Base-by-base conservation (phyloP, 345 rosid species). In the Theobroma cacao region DNA sequence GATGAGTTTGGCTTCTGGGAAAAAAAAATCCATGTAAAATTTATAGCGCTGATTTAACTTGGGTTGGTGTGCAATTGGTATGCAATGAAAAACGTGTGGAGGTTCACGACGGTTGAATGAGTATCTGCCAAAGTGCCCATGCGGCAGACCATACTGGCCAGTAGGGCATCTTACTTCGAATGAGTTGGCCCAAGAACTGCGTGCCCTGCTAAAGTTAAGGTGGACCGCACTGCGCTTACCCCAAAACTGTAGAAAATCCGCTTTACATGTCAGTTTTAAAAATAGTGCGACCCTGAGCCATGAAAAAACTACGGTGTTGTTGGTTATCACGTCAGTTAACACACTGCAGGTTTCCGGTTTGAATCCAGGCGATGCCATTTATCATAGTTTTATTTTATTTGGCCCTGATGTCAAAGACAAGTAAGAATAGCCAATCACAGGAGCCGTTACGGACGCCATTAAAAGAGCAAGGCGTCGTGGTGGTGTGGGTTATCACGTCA, bases 401-500 rank as follows among this genome's bases (percentile, higher is more conserved):
- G n/a, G n/a, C n/a, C n/a, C n/a, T n/a, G n/a, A n/a, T n/a, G n/a
- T n/a, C n/a, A n/a, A n/a, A n/a, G n/a, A n/a, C n/a, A n/a, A n/a
- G n/a, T n/a, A n/a, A n/a, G n/a, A n/a, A n/a, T n/a, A n/a, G n/a
- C n/a, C n/a, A n/a, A n/a, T n/a, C n/a, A n/a, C n/a, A n/a, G n/a
- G n/a, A n/a, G n/a, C n/a, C n/a, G n/a, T n/a, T n/a, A n/a, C n/a
- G n/a, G 1, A 41, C 9, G 10, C 45, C 45, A 41, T 6, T 11
- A 41, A 6, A 41, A 5, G 45, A 18, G 10, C 0, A 34, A 22
- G 94, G 98, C 90, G 84, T 92, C 93, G 93, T 92, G 95, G 97
- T 91, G 97, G 91, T 90, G 95, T 94, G 90, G 94, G 97, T 91
- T 90, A 92, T 91, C 95, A 92, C 95, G 94, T 90, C 95, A 92